These are phyloP conservation scores for Alternaria ventricosa DNA, from an alignment of 2,329 filamentous ascomycete genomes.

Conservation along the genomic window DNA sequence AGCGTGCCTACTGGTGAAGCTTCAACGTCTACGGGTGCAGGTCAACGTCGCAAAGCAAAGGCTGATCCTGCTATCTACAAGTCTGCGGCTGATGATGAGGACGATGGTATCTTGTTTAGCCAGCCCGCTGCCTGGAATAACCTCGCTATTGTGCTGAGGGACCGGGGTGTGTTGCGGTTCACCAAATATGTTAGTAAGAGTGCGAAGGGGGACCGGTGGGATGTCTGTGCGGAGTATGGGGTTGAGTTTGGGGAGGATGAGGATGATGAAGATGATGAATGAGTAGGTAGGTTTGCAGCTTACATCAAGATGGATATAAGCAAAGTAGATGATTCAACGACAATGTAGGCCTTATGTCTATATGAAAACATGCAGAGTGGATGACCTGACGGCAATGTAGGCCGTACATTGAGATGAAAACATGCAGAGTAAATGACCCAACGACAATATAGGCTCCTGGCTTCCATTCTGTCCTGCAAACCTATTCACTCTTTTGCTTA, in stretches of 20 bases:
- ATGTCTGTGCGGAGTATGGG: slow-evolving; percentile 80
- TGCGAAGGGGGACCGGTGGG: slow-evolving; percentile 90
- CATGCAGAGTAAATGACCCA: not conserved
- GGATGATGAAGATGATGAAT: slow-evolving; percentile 44
- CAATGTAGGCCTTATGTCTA: not conserved
- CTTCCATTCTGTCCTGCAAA: not conserved
- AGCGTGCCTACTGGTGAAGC: slow-evolving; percentile 44
- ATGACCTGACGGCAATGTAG: no score
- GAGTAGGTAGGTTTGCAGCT: not conserved
- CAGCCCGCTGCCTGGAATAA: slow-evolving; percentile 84
- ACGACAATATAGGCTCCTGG: not conserved
- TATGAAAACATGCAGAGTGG: not conserved
- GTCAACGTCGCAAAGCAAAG: slow-evolving; percentile 52
- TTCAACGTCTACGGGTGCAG: slow-evolving; percentile 54
- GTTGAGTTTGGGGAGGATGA: slow-evolving; percentile 66
- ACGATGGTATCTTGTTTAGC: slow-evolving; percentile 74
- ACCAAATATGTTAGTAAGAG: slow-evolving; percentile 91
- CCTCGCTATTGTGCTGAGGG: slow-evolving; percentile 86
- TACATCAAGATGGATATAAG: not conserved
- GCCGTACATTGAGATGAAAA: no score
- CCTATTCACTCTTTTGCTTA: no score
- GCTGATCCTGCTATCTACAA: slow-evolving; percentile 84
- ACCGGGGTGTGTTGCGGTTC: slow-evolving; percentile 85
- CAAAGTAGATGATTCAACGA: not conserved
- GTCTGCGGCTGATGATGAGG: slow-evolving; percentile 66